Evolutionary conservation across 2,329 filamentous ascomycete species (phyloP), one percentile per base, ranked within the genome.

Genomic region (Aspergillus vadensis): DNA sequence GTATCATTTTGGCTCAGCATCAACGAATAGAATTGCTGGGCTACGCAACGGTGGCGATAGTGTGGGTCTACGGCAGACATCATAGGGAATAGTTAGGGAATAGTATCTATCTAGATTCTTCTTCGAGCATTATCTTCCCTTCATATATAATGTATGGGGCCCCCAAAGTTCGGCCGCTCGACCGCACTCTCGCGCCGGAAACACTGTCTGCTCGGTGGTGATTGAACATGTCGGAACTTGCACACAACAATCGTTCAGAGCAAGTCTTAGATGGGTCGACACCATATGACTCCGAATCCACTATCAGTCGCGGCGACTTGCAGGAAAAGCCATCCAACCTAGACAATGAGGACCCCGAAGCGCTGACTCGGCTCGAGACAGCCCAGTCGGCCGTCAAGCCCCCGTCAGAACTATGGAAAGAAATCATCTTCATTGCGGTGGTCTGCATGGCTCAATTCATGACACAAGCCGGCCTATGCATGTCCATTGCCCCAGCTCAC

Each of bases 401-500:
- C 3, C 64, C 64, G 0, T 56, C 61, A 5, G 49, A 70, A 10
- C 63, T 71, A 5, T 21, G 30, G 47, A 63, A 60, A 23, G 73
- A 76, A 54, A 61, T 69, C 17, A 19, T 66, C 41, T 75, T 76
- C 53, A 65, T 76, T 12, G 58, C 61, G 9, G 67, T 72, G 8
- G 66, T 76, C 10, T 73, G 72, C 49, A 67, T 70, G 58, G 70
- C 72, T 14, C 74, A 76, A 47, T 72, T 76, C 58, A 75, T 80
- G 63, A 81, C 79, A 43, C 78, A 82, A 57, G 76, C 75, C 2
- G 79, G 78, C 9, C 76, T 85, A 2, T 77, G 75, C 10, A 78
- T 81, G 62, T 77, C 77, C 1, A 72, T 86, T 44, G 75, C 81
- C 5, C 81, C 83, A 3, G 71, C 84, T 0, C 74, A 73, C 51